phyloP scores from a whole-genome alignment of 495 filamentous ascomycete species.

The Penicillium lividum region DNA sequence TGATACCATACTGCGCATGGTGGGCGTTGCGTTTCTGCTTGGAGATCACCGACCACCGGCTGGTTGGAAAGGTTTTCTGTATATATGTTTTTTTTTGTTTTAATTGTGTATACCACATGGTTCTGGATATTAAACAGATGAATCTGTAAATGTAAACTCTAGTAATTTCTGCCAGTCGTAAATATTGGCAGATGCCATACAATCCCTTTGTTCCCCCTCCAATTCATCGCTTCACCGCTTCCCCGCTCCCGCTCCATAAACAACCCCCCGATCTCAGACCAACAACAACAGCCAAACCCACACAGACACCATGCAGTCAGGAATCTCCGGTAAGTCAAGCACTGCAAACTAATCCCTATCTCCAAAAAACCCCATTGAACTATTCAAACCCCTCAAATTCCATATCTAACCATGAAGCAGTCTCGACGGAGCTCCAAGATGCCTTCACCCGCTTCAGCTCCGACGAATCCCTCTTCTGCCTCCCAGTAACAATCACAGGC shows the following conservation, averaged over 20 bases:
- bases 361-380: neutral
- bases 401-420: slow-evolving; percentile 43
- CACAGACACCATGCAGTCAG: slow-evolving; percentile 72
- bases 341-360: neutral
- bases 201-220: slow-evolving; percentile 11
- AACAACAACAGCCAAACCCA: slow-evolving; percentile 8
- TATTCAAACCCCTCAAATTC: neutral
- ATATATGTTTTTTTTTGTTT: slow-evolving; percentile 29
- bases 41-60: slow-evolving; percentile 14
- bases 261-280: slow-evolving; percentile 15
- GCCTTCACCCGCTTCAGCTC: slow-evolving; percentile 75
- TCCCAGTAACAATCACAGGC: slow-evolving; percentile 75
- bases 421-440: slow-evolving; percentile 81
- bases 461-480: slow-evolving; percentile 65
- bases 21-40: slow-evolving; percentile 29
- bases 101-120: slow-evolving; percentile 26
- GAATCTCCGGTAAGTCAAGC: slow-evolving; percentile 68
- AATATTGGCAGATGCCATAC: neutral
- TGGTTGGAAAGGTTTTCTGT: slow-evolving; percentile 23
- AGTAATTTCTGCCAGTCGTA: neutral
- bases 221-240: slow-evolving; percentile 29
- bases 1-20: slow-evolving; percentile 33
- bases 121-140: neutral
- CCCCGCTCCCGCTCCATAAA: slow-evolving; percentile 18
- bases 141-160: neutral